Percentiles rank a stretch among this genome's conserved stretches.
phyloP scores from a whole-genome alignment of 495 filamentous ascomycete genomes.

The Niebla homalea region DNA sequence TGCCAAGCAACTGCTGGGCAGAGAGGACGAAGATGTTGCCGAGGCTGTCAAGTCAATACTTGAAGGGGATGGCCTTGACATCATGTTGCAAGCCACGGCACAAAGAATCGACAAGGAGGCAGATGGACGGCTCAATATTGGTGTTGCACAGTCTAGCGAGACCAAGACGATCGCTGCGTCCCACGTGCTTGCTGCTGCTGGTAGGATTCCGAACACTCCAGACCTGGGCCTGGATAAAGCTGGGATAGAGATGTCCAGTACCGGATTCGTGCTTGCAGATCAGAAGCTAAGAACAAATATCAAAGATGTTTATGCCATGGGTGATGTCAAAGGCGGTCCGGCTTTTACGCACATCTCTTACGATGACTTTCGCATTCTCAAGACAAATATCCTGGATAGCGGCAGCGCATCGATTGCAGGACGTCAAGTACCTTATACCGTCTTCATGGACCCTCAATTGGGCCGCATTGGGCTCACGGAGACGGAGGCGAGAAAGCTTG shows the following conservation, averaged over 20 bases:
- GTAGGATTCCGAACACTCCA: constrained; percentile 34
- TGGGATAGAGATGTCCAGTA: constrained; percentile 21
- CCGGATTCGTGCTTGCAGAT: constrained; percentile 29
- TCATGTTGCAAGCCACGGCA: constrained; percentile 22
- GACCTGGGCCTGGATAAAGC: constrained; percentile 21
- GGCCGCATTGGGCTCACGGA: constrained; percentile 35
- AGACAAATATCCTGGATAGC: constrained; percentile 23
- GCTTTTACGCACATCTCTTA: constrained; percentile 44
- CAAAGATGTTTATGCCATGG: constrained; percentile 31
- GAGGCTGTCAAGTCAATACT: constrained; percentile 24
- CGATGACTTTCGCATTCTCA: constrained; percentile 41
- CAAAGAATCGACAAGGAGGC: constrained; percentile 1
- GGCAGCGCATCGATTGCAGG: constrained; percentile 17
- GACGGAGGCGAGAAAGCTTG: constrained; percentile 19
- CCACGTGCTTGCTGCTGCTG: constrained; percentile 35
- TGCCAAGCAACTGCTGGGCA: constrained; percentile 25
- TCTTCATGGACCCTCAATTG: constrained; percentile 41
- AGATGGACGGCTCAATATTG: background rate
- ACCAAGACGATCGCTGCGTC: constrained; percentile 19
- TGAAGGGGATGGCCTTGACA: constrained; percentile 26
- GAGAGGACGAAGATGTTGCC: constrained; percentile 32
- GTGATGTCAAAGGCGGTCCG: constrained; percentile 37
- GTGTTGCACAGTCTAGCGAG: constrained; percentile 10
- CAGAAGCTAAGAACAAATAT: constrained; percentile 27
- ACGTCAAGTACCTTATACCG: constrained; percentile 32